Percentiles rank a stretch among this genome's conserved stretches.
These are phyloP conservation scores for Gastrolobium villosum DNA, from an alignment of 306 rosid species.

Conservation along the genomic window DNA sequence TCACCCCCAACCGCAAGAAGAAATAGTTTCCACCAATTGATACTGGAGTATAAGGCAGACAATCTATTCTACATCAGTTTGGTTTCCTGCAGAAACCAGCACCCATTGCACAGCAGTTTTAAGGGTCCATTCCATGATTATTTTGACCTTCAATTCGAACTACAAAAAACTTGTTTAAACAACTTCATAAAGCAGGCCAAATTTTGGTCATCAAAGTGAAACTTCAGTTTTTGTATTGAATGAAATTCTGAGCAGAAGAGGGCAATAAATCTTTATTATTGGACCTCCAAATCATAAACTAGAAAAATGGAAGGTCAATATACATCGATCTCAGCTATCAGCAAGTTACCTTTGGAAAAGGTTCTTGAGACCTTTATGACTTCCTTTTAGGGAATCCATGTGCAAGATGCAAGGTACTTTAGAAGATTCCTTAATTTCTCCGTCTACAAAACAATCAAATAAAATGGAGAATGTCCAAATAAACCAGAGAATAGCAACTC, in stretches of 20 bases:
- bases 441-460: slow-evolving; percentile 55
- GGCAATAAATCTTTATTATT: slow-evolving; percentile 6
- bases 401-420: slow-evolving; percentile 82
- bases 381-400: slow-evolving; percentile 81
- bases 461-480: slow-evolving; percentile 31
- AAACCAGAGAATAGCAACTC: slow-evolving; percentile 41
- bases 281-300: slow-evolving; percentile 17
- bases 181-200: slow-evolving; percentile 1
- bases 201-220: slow-evolving; percentile 6
- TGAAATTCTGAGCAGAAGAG: background rate
- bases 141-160: slow-evolving; percentile 2
- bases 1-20: background rate
- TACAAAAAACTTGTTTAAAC: background rate
- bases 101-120: background rate
- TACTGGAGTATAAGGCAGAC: background rate
- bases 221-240: slow-evolving; percentile 9
- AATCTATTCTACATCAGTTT: background rate
- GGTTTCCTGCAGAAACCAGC: slow-evolving; percentile 1
- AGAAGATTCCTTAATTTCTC: slow-evolving; percentile 53
- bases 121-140: background rate
- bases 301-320: slow-evolving; percentile 9
- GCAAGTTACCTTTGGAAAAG: slow-evolving; percentile 68
- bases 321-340: slow-evolving; percentile 36
- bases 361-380: slow-evolving; percentile 72
- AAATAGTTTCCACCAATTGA: slow-evolving; percentile 2